phyloP scores from a whole-genome alignment of 805 yeast genomes.

The Pichia thaimueangensis region DNA sequence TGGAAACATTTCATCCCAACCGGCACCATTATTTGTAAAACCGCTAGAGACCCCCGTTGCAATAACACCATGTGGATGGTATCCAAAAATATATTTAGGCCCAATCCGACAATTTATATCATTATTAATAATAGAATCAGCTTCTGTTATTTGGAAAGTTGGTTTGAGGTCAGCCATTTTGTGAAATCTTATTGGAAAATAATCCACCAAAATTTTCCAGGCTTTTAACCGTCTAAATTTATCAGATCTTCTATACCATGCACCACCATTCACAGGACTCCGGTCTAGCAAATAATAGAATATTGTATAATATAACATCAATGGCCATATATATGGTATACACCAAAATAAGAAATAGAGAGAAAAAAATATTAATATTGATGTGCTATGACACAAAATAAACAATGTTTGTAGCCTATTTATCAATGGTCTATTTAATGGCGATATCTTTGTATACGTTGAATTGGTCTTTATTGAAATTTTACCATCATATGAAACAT shows the following conservation, averaged over 20 bases:
- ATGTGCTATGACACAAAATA: conserved; percentile 66
- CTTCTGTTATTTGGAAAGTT: conserved; percentile 39
- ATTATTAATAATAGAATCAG: background rate
- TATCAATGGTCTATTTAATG: conserved; percentile 17
- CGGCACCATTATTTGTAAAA: conserved; percentile 23
- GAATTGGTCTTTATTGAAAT: no score
- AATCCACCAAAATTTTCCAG: conserved; percentile 72
- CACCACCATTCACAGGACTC: conserved; percentile 71
- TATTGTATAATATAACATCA: conserved; percentile 55
- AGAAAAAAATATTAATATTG: conserved; percentile 53
- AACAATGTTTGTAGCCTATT: conserved; percentile 58
- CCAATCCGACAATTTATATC: conserved; percentile 38
- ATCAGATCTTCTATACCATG: conserved; percentile 47
- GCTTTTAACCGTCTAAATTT: conserved; percentile 49
- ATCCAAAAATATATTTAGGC: conserved; percentile 81
- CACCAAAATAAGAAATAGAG: conserved; percentile 54
- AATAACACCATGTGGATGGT: conserved; percentile 95
- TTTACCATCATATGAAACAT: no score
- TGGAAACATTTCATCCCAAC: conserved; percentile 55
- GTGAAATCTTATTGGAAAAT: conserved; percentile 73
- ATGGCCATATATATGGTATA: conserved; percentile 49
- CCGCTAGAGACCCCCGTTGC: conserved; percentile 62
- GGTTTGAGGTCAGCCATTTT: conserved; percentile 72
- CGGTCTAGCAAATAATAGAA: conserved; percentile 56
- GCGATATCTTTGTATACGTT: background rate